These are phyloP conservation scores for Neofusicoccum kwambonambiense DNA, from an alignment of 2,329 filamentous ascomycete genomes.

Conservation along the genomic window DNA sequence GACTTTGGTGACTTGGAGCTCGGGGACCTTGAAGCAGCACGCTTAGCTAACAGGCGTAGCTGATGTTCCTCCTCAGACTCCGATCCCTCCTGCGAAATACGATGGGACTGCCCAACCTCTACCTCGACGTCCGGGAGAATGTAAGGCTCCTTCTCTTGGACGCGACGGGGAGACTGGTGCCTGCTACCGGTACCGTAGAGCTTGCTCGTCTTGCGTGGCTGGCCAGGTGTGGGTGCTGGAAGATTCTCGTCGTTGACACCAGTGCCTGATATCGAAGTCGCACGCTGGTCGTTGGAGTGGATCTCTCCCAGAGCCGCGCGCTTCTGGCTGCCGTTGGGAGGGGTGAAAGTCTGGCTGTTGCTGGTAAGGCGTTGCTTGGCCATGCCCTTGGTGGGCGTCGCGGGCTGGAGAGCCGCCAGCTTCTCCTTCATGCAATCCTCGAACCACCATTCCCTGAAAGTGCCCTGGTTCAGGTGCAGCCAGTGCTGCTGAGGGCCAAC, in stretches of 20 bases:
- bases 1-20: constrained; percentile 33
- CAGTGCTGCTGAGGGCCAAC: constrained; percentile 98
- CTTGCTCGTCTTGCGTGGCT: constrained; percentile 85
- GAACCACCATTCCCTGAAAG: constrained; percentile 97
- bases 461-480: constrained; percentile 94
- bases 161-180: constrained; percentile 28
- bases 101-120: constrained; percentile 56
- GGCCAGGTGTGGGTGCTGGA: constrained; percentile 90
- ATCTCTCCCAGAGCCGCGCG: constrained; percentile 92
- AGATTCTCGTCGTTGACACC: constrained; percentile 84
- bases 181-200: constrained; percentile 60
- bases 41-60: constrained; percentile 65
- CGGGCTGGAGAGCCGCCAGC: constrained; percentile 61
- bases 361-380: constrained; percentile 54
- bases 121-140: constrained; percentile 59
- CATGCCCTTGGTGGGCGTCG: constrained; percentile 57
- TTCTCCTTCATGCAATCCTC: constrained; percentile 79
- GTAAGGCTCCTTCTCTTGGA: constrained; percentile 47
- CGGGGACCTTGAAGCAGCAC: constrained; percentile 64
- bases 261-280: constrained; percentile 47
- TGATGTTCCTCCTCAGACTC: constrained; percentile 84
- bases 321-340: constrained; percentile 74
- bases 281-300: constrained; percentile 68
- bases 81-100: constrained; percentile 50
- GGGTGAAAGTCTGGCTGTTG: constrained; percentile 73